Evolutionary conservation across 179 eudicot species (phyloP), one percentile per base, ranked within the genome.

Genomic region (Spergularia azorica): DNA sequence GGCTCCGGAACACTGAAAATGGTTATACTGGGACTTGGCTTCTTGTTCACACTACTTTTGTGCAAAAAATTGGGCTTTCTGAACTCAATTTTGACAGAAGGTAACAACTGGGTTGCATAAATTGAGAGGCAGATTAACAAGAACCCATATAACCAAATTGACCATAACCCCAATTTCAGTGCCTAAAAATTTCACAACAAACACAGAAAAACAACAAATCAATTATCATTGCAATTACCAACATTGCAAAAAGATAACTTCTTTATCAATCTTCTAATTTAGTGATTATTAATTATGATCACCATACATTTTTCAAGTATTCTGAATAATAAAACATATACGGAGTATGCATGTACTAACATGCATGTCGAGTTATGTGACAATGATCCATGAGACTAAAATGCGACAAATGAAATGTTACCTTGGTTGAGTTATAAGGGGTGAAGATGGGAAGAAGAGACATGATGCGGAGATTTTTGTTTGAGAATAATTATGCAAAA

Each of bases 131-230:
- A 79, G 69, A 95, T 90, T 70, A 95, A 80, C 72, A 86, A 58
- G 71, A 90, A 71, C 79, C 98, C 98, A 82, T 84, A 89, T 70
- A 90, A 69, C 98, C 98, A 95, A 83, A 93, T 76, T 73, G 90
- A 84, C 90, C 86, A 86, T 65, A 95, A 76, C 12, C 94, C 91
- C 76, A 83, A 54, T 79, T 82, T 84, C 67, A 80, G 36, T 58
- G 76, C 91, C 97, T 93, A 76, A 65, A 61, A 78, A 48, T 46
- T 75, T 58, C 79, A 78, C 39, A 74, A 21, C 26, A 78, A 64
- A 66, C 36, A 17, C 32, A 65, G 0, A 38, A 21, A 20, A 20
- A 36, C 17, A 48, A 9, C n/a, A 60, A 51, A 62, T 14, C 20
- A 72, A 16, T 26, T 32, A 65, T n/a, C 21, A 59, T 9, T 63